Base-by-base conservation (phyloP, 306 rosid genomes). In the Sesbania bispinosa region DNA sequence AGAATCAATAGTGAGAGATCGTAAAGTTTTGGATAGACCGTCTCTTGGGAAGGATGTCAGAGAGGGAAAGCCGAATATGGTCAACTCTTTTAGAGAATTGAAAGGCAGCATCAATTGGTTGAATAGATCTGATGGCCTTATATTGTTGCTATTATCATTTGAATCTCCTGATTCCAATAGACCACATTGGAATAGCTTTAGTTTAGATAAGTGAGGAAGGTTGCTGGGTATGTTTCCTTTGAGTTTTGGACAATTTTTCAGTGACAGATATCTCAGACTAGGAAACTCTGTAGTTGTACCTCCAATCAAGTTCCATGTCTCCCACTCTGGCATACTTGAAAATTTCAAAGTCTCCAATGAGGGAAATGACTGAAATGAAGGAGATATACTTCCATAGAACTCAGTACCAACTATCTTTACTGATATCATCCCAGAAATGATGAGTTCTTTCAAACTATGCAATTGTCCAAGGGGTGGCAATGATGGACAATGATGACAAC, bases 291-390 rank as follows among this genome's bases (percentile, higher is more conserved):
- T 23, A 39, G 52, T 0, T 0, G 13, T 23, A 21, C 36, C 54
- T 50, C 32, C 54, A 11, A 13, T 33, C 10, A 23, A 10, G 9
- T 48, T 21, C 78, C 78, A 74, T 4, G 36, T 19, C 50, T 62
- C 67, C 50, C 48, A 62, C 48, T 20, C 32, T 19, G 1, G 50
- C 50, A 62, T 62, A 20, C 4, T 1, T 3, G 36, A 38, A 62
- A 62, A 2, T 21, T 32, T 13, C 29, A 62, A 10, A 10, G 32
- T 62, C 33, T 62, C 47, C 6, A 62, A 3, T 4, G 67, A 62
- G 19, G 67, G 67, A 62, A 62, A 62, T 20, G 50, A 19, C 38
- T 62, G 67, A 62, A 62, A 62, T 62, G 67, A 38, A 61, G 67
- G 42, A 62, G 13, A 1, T 2, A 13, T 29, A 19, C 19, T 36